A percentile compares a stretch with the other conserved stretches of the same genome.
These are phyloP conservation scores for Heliocybe sulcata DNA, from an alignment of 1,284 basidiomycete species.

Conservation along the genomic window DNA sequence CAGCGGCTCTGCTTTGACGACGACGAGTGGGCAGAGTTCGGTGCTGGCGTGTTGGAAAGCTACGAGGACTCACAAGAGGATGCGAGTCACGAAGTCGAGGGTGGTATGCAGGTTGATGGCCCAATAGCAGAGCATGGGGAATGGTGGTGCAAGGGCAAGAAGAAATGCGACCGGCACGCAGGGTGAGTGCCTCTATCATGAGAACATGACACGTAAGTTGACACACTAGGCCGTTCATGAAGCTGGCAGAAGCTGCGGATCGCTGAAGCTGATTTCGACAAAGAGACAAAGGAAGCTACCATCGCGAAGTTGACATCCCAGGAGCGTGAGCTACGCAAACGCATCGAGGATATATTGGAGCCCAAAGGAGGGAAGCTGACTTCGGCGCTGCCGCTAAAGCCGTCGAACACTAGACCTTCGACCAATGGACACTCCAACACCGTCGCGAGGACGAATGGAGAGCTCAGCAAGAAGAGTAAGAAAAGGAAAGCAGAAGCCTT, in stretches of 20 bases:
- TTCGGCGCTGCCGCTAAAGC: conserved; percentile 26
- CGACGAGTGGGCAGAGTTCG: conserved; percentile 64
- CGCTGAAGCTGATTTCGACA: conserved; percentile 66
- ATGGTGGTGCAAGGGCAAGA: conserved; percentile 72
- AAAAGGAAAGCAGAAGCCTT: conserved; percentile 39
- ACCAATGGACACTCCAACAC: conserved; percentile 39
- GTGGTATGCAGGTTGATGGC: conserved; percentile 34
- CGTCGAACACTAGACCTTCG: conserved; percentile 28
- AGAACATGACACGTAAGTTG: conserved; percentile 5
- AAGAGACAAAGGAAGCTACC: conserved; percentile 56
- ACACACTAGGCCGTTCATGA: conserved; percentile 7
- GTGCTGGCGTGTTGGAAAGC: conserved; percentile 54
- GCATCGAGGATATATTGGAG: conserved; percentile 62
- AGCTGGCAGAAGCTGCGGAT: conserved; percentile 76
- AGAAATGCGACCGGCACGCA: conserved; percentile 69
- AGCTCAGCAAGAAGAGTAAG: conserved; percentile 49
- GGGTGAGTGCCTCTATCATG: conserved; percentile 39
- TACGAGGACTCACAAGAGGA: conserved; percentile 39
- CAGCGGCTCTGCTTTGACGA: conserved; percentile 74
- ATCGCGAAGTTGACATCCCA: conserved; percentile 55
- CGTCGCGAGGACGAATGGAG: conserved; percentile 28
- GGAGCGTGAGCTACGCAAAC: conserved; percentile 67
- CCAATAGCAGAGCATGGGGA: conserved; percentile 34
- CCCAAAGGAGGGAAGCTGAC: conserved; percentile 24
- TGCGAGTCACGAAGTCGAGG: conserved; percentile 23